These are phyloP conservation scores for Pisolithus marmoratus DNA, from an alignment of 768 basidiomycete species.

Conservation along the genomic window DNA sequence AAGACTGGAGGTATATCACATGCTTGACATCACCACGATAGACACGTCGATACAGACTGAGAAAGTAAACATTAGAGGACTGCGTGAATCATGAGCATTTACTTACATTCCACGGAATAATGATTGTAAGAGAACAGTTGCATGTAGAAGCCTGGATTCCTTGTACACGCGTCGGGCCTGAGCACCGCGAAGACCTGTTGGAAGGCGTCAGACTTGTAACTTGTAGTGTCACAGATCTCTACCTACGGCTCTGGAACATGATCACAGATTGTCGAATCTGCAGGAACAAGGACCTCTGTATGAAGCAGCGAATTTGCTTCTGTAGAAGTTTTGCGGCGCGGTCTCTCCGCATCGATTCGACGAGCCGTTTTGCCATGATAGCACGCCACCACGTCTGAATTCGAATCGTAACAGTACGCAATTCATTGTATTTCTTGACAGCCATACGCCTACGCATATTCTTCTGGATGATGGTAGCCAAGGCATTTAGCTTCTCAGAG, in stretches of 20 bases:
- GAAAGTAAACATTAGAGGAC: background rate
- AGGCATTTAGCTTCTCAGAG: conserved; percentile 77
- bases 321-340: conserved; percentile 76
- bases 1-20: conserved; percentile 86
- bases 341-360: conserved; percentile 65
- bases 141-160: conserved; percentile 50
- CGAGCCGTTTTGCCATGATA: conserved; percentile 68
- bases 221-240: background rate
- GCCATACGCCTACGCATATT: conserved; percentile 89
- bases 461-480: conserved; percentile 97
- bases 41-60: conserved; percentile 48
- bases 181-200: conserved; percentile 65
- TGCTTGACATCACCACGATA: conserved; percentile 58
- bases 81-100: background rate
- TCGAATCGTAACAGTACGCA: conserved; percentile 69
- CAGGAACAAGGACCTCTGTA: conserved; percentile 69
- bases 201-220: conserved; percentile 5
- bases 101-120: conserved; percentile 86
- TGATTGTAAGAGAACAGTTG: conserved; percentile 73
- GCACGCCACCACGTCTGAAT: conserved; percentile 96
- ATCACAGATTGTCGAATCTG: conserved; percentile 57
- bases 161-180: conserved; percentile 58
- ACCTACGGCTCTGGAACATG: conserved; percentile 83
- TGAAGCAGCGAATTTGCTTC: conserved; percentile 58
- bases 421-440: conserved; percentile 66